Conservation (phyloP, 345 rosid species). For the Citrus sp. region DNA sequence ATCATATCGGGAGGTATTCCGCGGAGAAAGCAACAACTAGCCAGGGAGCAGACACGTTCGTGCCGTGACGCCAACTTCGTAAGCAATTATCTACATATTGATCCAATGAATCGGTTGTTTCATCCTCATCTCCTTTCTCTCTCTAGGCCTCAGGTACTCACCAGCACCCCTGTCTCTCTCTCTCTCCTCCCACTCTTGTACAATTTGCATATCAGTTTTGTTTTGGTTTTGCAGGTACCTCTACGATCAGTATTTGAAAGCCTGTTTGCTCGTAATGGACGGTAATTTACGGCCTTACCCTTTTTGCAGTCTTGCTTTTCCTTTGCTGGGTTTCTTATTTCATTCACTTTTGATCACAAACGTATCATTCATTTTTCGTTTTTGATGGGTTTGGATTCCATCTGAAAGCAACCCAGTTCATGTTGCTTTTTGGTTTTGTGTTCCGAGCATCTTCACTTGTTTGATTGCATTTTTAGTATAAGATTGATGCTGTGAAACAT, state of each 20-base stretch:
- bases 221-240: slow-evolving; percentile 38
- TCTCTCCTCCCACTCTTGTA: background rate
- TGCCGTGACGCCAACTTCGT: background rate
- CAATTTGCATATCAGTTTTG: background rate
- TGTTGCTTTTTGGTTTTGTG: background rate
- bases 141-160: slow-evolving; percentile 14
- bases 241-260: slow-evolving; percentile 27
- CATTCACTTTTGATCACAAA: background rate
- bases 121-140: slow-evolving; percentile 3
- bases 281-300: slow-evolving; percentile 36
- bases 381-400: background rate
- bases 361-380: background rate
- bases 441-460: background rate
- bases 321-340: background rate
- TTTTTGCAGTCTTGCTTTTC: background rate
- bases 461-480: background rate
- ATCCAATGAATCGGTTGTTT: slow-evolving; percentile 15
- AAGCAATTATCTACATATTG: background rate
- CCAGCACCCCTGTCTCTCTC: background rate
- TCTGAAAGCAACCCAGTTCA: background rate
- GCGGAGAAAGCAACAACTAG: background rate
- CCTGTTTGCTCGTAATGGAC: slow-evolving; percentile 38
- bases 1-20: background rate
- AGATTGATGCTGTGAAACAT: background rate
- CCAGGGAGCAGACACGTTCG: background rate